These are phyloP conservation scores for Aspergillus sparsus DNA, from an alignment of 495 filamentous ascomycete genomes.

Conservation along the genomic window DNA sequence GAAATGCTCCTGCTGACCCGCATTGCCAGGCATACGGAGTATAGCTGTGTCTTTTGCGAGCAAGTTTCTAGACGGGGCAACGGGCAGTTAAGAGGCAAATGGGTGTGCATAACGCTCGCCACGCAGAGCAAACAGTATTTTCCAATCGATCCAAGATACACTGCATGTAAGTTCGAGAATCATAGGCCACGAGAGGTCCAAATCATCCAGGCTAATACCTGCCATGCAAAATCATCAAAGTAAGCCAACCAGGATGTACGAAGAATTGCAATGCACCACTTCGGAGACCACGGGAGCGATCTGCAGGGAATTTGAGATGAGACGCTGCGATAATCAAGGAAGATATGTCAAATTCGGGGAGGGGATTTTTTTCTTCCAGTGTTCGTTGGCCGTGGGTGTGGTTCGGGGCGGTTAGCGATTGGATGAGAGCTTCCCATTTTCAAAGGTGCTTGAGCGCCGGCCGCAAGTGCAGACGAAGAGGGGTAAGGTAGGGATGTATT, in stretches of 20 bases:
- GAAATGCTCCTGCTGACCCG: neutral
- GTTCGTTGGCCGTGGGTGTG: slow-evolving; percentile 16
- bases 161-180: slow-evolving; percentile 5
- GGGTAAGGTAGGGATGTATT: neutral
- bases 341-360: slow-evolving; percentile 16
- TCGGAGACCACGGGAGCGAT: slow-evolving; percentile 13
- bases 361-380: slow-evolving; percentile 7
- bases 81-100: slow-evolving; percentile 12
- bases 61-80: neutral
- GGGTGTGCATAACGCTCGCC: neutral
- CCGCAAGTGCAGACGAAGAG: slow-evolving; percentile 13
- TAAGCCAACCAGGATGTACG: slow-evolving; percentile 13
- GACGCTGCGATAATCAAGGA: slow-evolving; percentile 14
- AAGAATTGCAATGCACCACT: slow-evolving; percentile 12
- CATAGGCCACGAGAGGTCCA: slow-evolving; percentile 22
- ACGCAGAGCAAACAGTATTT: slow-evolving; percentile 13
- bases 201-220: slow-evolving; percentile 17
- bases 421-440: slow-evolving; percentile 24
- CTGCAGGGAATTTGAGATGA: slow-evolving; percentile 19
- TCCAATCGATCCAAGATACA: slow-evolving; percentile 12
- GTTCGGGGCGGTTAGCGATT: slow-evolving; percentile 29
- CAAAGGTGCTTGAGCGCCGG: slow-evolving; percentile 15
- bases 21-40: neutral
- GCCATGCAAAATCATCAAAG: slow-evolving; percentile 16
- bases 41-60: neutral